A percentile compares a stretch with the other conserved stretches of the same genome.
Conservation (phyloP, 2,329 filamentous ascomycete species). For the Fusarium hostae region DNA sequence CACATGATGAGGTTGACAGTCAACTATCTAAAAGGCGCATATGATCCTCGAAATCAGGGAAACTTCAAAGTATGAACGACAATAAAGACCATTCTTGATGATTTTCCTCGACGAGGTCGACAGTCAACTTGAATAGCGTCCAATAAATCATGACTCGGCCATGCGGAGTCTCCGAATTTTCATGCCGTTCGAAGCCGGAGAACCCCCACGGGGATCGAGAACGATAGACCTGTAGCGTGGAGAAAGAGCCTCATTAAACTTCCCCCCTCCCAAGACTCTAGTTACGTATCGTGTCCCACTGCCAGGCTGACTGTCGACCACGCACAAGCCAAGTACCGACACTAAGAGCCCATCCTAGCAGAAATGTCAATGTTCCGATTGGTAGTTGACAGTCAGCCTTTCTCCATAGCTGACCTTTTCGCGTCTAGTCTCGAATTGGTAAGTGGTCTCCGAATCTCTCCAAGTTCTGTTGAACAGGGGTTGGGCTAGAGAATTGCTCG, state of each 20-base stretch:
- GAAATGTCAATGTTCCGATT: not conserved
- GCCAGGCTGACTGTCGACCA: conserved; percentile 12
- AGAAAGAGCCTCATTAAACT: conserved; percentile 6
- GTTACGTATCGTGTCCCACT: not conserved
- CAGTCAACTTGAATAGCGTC: conserved; percentile 8
- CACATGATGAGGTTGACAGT: conserved; percentile 17
- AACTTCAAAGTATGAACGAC: not conserved
- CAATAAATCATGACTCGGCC: not conserved
- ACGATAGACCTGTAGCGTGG: not conserved
- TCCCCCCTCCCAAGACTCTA: not conserved
- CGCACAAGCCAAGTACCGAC: conserved; percentile 1
- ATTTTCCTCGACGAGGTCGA: not conserved
- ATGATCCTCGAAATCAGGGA: not conserved
- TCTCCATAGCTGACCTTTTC: not conserved
- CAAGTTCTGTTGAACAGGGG: not conserved
- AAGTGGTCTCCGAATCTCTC: conserved; percentile 2
- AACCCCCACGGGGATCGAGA: conserved; percentile 5
- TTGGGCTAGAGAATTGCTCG: not conserved
- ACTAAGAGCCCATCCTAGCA: not conserved
- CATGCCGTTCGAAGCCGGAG: not conserved
- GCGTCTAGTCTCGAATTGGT: not conserved
- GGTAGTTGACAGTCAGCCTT: conserved; percentile 9
- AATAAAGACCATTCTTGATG: not conserved
- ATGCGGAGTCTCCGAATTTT: not conserved
- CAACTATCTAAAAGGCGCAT: not conserved